Evolutionary conservation across 768 basidiomycete genomes (phyloP).

Genomic region (Coprinopsis strossmayeri): DNA sequence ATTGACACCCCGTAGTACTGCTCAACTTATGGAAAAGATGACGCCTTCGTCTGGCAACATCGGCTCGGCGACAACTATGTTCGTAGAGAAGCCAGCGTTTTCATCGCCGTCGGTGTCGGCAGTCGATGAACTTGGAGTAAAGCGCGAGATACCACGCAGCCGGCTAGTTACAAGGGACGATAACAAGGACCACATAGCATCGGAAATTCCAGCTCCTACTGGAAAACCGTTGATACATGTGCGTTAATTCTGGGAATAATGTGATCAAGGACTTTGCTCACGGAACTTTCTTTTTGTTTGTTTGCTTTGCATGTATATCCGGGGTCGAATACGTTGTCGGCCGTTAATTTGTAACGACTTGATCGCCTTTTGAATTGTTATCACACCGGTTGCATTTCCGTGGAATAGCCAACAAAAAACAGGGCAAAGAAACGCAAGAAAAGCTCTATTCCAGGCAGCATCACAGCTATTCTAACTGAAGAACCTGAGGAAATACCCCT

Average conservation of each 20-base stretch:
- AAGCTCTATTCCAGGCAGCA: slow-evolving; percentile 18
- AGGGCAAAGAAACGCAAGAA: slow-evolving; percentile 66
- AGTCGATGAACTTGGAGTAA: slow-evolving; percentile 45
- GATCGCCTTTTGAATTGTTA: slow-evolving; percentile 13
- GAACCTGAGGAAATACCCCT: not conserved
- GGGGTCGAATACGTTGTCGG: slow-evolving; percentile 22
- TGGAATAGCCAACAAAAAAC: slow-evolving; percentile 63
- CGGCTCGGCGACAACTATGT: slow-evolving; percentile 73
- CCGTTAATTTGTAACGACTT: slow-evolving; percentile 19
- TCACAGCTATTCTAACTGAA: not conserved
- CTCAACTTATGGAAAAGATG: slow-evolving; percentile 17
- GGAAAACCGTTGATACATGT: slow-evolving; percentile 78
- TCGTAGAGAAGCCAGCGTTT: slow-evolving; percentile 54
- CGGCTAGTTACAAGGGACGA: not conserved
- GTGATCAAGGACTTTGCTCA: slow-evolving; percentile 37
- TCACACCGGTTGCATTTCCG: slow-evolving; percentile 17
- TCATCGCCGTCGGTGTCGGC: slow-evolving; percentile 34
- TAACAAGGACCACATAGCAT: slow-evolving; percentile 17
- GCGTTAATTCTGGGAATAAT: slow-evolving; percentile 70
- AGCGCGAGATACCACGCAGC: slow-evolving; percentile 16
- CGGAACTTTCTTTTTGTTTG: slow-evolving; percentile 23
- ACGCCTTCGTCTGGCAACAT: slow-evolving; percentile 34
- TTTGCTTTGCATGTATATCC: slow-evolving; percentile 20
- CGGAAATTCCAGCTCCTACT: slow-evolving; percentile 37
- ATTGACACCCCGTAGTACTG: slow-evolving; percentile 12